phyloP scores from a whole-genome alignment of 2,329 filamentous ascomycete species.

The Penicillium crustosum region DNA sequence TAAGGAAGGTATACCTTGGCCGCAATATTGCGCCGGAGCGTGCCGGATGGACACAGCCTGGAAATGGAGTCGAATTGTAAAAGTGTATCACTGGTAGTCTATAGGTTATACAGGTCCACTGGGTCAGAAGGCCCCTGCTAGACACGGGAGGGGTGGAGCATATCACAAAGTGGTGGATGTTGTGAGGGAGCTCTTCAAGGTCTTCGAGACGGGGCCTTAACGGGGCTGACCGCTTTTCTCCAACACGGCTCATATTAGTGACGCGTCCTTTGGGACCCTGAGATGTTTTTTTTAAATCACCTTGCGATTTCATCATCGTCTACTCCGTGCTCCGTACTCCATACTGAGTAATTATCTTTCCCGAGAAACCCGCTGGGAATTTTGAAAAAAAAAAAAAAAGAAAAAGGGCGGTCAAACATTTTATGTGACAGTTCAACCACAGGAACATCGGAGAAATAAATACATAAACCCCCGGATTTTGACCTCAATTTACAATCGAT shows the following conservation, averaged over 20 bases:
- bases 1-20: not conserved
- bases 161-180: not conserved
- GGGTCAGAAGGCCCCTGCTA: conserved; percentile 14
- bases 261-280: conserved; percentile 16
- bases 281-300: not conserved
- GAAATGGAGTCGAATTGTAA: conserved; percentile 7
- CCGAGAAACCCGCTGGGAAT: conserved; percentile 23
- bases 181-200: not conserved
- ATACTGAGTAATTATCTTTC: conserved; percentile 7
- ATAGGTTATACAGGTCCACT: conserved; percentile 2
- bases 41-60: conserved; percentile 22
- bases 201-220: not conserved
- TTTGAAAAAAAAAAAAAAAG: conserved; percentile 13
- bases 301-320: not conserved
- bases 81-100: conserved; percentile 12
- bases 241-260: conserved; percentile 20
- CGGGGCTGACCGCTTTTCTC: conserved; percentile 17
- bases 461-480: conserved; percentile 1
- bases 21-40: conserved; percentile 13
- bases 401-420: conserved; percentile 17
- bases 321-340: not conserved
- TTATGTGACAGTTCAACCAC: not conserved
- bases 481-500: not conserved
- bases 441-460: conserved; percentile 16
- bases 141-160: conserved; percentile 19